These are phyloP conservation scores for Ceriops decandra DNA, from an alignment of 345 rosid genomes.

Conservation along the genomic window DNA sequence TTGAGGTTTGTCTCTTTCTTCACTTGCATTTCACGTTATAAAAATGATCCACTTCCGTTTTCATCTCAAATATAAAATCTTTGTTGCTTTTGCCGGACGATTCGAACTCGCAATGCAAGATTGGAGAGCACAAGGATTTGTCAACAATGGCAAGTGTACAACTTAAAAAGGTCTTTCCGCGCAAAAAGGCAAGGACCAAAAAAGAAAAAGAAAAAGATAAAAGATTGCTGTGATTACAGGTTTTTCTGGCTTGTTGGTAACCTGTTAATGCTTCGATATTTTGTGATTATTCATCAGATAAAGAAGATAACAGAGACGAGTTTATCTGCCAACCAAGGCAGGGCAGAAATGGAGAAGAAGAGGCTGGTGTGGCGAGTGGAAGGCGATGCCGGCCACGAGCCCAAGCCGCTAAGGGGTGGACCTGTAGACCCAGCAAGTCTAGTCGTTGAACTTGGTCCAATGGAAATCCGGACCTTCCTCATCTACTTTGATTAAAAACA, in stretches of 20 bases:
- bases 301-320: slow-evolving; percentile 59
- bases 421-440: slow-evolving; percentile 55
- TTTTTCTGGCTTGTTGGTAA: background rate
- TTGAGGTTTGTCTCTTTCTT: slow-evolving; percentile 47
- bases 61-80: background rate
- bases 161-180: slow-evolving; percentile 55
- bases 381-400: slow-evolving; percentile 33
- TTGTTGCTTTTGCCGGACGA: slow-evolving; percentile 1
- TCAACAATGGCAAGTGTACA: slow-evolving; percentile 67
- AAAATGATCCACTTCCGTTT: background rate
- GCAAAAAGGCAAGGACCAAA: slow-evolving; percentile 51
- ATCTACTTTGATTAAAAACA: slow-evolving; percentile 11
- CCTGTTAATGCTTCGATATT: background rate
- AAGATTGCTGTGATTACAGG: background rate
- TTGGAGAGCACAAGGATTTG: slow-evolving; percentile 73
- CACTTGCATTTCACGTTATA: slow-evolving; percentile 2
- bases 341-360: slow-evolving; percentile 69
- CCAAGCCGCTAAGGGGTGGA: slow-evolving; percentile 49
- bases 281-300: slow-evolving; percentile 41
- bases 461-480: slow-evolving; percentile 79
- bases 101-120: slow-evolving; percentile 28
- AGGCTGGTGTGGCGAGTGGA: slow-evolving; percentile 75
- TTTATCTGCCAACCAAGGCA: slow-evolving; percentile 83
- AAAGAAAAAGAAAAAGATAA: background rate
- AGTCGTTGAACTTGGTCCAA: slow-evolving; percentile 69